These are phyloP conservation scores for Eragrostis tef DNA, from an alignment of 202 grass and related monocot genomes.

Conservation along the genomic window DNA sequence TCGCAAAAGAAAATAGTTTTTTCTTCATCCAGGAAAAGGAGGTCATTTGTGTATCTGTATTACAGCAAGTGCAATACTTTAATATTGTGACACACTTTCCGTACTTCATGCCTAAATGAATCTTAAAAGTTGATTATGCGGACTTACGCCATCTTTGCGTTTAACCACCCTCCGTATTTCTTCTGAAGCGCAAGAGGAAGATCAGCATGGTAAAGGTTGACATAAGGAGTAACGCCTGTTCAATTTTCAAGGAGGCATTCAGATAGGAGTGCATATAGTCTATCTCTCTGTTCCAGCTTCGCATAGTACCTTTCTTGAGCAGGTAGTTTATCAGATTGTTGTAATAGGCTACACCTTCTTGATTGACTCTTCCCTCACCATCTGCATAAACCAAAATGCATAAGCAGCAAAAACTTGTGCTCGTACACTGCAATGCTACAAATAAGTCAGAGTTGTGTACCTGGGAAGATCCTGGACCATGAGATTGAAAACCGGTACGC, in stretches of 20 bases:
- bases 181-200: constrained; percentile 75
- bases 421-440: background rate
- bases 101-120: background rate
- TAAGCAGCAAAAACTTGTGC: background rate
- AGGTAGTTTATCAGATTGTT: constrained; percentile 83
- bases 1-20: no score
- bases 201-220: constrained; percentile 80
- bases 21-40: no score
- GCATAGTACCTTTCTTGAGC: constrained; percentile 72
- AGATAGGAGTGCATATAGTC: background rate
- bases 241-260: constrained; percentile 23
- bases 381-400: constrained; percentile 47
- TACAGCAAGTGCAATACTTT: background rate
- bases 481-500: constrained; percentile 88
- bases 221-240: constrained; percentile 76
- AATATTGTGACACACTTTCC: background rate
- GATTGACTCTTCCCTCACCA: constrained; percentile 68
- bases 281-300: background rate
- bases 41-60: background rate
- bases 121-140: background rate
- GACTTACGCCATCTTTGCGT: constrained; percentile 70
- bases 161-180: constrained; percentile 79
- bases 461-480: constrained; percentile 89
- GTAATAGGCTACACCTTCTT: constrained; percentile 80
- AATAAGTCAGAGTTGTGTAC: constrained; percentile 39